Base-by-base conservation (phyloP, 2,329 filamentous ascomycete genomes). In the Cephalotrichum gorgonifer region DNA sequence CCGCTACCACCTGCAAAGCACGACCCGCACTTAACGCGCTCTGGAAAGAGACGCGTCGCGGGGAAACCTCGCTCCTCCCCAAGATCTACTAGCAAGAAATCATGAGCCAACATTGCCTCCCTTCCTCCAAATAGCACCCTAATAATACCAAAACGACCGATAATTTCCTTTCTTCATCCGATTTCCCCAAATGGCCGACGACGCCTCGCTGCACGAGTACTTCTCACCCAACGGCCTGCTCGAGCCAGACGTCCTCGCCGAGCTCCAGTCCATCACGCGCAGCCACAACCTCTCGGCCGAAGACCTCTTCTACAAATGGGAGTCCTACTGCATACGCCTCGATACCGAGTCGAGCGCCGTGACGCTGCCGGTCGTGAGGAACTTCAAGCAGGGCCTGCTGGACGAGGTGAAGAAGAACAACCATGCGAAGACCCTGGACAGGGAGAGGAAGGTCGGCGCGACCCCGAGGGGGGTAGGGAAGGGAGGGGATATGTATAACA, bases 281-380 rank as follows among this genome's bases (percentile, higher is more conserved):
- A 74, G 97, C 52, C 88, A 96, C 67, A 81, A 81, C 44, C 77
- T 97, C 52, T 79, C 82, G 15, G 75, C 83, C 30, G 83, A 97
- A 64, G 93, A 97, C 62, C 74, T 97, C 25, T 96, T 88, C 67
- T 96, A 88, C 79, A 97, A 97, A 75, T 98, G 93, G 93, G 93
- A 98, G 66, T 91, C 89, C 1, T 97, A 96, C 73, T 90, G 86
- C 65, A 85, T 98, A 63, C 95, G 91, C 67, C 89, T 97, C 83
- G 88, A 90, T 23, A 71, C 80, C 44, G 88, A 94, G 50, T 85
- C 88, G 50, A 82, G 75, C 52, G 69, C 87, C 53, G 50, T 68
- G 9, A 79, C 85, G 44, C 73, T 94, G 39, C 78, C 85, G 33
- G 84, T 78, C 0, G 78, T 87, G 43, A 78, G 85, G 41, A 79